Conservation (phyloP, 768 basidiomycete species). For the Leccinum longicurvipes region DNA sequence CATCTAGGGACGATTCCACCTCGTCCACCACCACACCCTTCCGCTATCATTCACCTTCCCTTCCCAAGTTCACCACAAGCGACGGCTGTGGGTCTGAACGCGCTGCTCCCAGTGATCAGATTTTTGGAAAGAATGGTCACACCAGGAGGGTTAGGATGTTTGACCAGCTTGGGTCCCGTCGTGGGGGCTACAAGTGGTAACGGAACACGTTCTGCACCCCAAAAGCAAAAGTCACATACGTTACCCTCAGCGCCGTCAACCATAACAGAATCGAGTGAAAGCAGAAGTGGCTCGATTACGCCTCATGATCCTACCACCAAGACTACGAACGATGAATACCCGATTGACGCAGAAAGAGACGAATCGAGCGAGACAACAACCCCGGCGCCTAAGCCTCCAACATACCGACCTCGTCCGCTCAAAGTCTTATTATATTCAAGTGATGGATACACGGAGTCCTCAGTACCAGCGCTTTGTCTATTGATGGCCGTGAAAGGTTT, state of each 20-base stretch:
- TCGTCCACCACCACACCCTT: slow-evolving; percentile 70
- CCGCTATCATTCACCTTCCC: slow-evolving; percentile 67
- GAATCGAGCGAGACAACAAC: slow-evolving; percentile 10
- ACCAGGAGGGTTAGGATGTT: slow-evolving; percentile 34
- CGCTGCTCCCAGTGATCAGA: slow-evolving; percentile 59
- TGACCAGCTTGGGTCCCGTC: slow-evolving; percentile 6
- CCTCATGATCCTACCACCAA: slow-evolving; percentile 5
- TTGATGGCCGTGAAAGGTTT: slow-evolving; percentile 74
- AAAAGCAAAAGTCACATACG: slow-evolving; percentile 7
- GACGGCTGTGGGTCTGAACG: slow-evolving; percentile 49
- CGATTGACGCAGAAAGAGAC: slow-evolving; percentile 3
- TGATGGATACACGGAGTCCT: slow-evolving; percentile 93
- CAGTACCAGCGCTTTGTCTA: slow-evolving; percentile 80
- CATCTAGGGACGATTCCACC: slow-evolving; percentile 36
- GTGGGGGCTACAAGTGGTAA: neutral
- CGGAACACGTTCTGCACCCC: slow-evolving; percentile 8
- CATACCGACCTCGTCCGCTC: slow-evolving; percentile 52
- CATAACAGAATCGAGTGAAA: slow-evolving; percentile 15
- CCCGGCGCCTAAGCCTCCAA: slow-evolving; percentile 12
- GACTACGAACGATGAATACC: slow-evolving; percentile 17
- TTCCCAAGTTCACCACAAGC: slow-evolving; percentile 69
- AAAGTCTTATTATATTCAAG: slow-evolving; percentile 79
- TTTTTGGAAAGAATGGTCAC: slow-evolving; percentile 67
- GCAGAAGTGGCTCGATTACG: slow-evolving; percentile 20
- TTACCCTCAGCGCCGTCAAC: slow-evolving; percentile 16